These are phyloP conservation scores for Zea luxurians DNA, from an alignment of 176 grass and related monocot species.

Conservation along the genomic window DNA sequence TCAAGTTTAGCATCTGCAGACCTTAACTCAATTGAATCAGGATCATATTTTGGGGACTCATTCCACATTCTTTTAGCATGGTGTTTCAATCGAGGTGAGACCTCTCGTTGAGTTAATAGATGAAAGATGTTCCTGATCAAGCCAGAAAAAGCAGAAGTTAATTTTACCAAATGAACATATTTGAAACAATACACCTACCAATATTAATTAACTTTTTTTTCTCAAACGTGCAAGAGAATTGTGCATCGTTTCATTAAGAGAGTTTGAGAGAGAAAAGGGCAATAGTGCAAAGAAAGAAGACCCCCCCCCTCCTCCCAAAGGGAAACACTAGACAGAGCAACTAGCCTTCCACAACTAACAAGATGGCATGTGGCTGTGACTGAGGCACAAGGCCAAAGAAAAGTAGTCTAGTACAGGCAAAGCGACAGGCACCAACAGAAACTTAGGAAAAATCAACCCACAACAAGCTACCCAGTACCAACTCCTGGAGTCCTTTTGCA, in stretches of 20 bases:
- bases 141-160: constrained; percentile 20
- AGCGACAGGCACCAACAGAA: too few species aligned
- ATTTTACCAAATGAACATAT: constrained; percentile 27
- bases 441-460: too few species aligned
- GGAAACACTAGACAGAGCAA: too few species aligned
- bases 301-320: too few species aligned
- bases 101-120: constrained; percentile 80
- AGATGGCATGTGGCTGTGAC: too few species aligned
- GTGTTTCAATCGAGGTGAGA: constrained; percentile 75
- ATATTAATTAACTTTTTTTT: neutral
- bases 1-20: constrained; percentile 69
- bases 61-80: constrained; percentile 75
- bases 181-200: constrained; percentile 15
- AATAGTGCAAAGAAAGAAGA: too few species aligned
- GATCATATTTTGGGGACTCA: constrained; percentile 34
- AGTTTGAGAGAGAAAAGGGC: too few species aligned
- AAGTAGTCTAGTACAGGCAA: too few species aligned
- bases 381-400: too few species aligned
- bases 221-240: neutral
- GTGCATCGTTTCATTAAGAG: neutral
- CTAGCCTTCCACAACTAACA: too few species aligned
- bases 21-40: constrained; percentile 44
- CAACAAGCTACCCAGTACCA: too few species aligned
- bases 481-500: too few species aligned
- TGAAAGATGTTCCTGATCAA: constrained; percentile 73